These are phyloP conservation scores for Lodderomyces metapsilosis DNA, from an alignment of 1,139 yeast species.

Conservation along the genomic window DNA sequence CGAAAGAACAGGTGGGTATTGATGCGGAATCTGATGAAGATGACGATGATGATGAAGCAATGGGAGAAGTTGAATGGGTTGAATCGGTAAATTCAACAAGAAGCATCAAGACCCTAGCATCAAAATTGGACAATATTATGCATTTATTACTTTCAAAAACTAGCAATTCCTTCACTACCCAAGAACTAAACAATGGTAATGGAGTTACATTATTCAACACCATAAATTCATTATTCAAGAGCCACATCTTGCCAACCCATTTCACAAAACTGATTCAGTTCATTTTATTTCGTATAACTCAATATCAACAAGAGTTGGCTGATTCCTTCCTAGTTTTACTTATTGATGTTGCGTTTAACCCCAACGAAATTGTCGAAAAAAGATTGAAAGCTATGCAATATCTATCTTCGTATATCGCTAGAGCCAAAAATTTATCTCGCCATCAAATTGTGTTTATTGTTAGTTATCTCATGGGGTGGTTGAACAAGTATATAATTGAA, in stretches of 20 bases:
- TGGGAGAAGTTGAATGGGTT: conserved; percentile 33
- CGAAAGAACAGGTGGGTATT: conserved; percentile 32
- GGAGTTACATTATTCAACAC: conserved; percentile 78
- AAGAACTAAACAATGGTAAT: conserved; percentile 55
- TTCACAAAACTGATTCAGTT: conserved; percentile 89
- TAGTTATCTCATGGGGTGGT: conserved; percentile 78
- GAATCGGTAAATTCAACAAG: conserved; percentile 45
- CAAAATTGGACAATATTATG: conserved; percentile 70
- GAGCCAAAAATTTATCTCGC: conserved; percentile 73
- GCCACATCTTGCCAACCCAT: conserved; percentile 87
- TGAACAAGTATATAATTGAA: conserved; percentile 74
- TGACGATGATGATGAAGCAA: conserved; percentile 28
- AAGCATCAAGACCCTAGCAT: conserved; percentile 55
- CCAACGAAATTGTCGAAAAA: conserved; percentile 66
- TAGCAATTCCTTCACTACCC: conserved; percentile 47
- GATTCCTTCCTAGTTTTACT: conserved; percentile 83
- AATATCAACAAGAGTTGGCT: conserved; percentile 75
- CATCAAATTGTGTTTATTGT: conserved; percentile 77
- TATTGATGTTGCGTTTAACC: conserved; percentile 76
- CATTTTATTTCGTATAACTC: conserved; percentile 77
- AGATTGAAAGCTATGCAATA: conserved; percentile 90
- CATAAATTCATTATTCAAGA: conserved; percentile 71
- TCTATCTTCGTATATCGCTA: conserved; percentile 84
- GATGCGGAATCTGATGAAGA: conserved; percentile 14
- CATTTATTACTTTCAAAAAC: conserved; percentile 54